These are phyloP conservation scores for Buddleja alternifolia DNA, from an alignment of 257 asterid genomes.

Conservation along the genomic window DNA sequence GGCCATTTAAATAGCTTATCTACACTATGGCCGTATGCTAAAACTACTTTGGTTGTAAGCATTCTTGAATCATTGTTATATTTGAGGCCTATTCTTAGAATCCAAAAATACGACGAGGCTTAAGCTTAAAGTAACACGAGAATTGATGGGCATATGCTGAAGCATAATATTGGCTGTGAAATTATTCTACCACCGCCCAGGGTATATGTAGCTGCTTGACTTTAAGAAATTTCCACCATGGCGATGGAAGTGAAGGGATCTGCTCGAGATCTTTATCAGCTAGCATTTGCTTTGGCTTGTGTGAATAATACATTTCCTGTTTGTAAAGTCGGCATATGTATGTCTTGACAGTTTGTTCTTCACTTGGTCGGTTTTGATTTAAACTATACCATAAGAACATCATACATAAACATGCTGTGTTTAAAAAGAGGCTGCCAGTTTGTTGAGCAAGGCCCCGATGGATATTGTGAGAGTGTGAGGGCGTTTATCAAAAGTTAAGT, in stretches of 20 bases:
- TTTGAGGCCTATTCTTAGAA: too few relatives aligned
- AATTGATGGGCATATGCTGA: too few relatives aligned
- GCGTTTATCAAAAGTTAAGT: not conserved
- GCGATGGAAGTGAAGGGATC: not conserved
- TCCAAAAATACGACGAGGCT: too few relatives aligned
- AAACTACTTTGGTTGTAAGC: not conserved
- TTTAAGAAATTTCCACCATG: not conserved
- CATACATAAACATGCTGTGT: not conserved
- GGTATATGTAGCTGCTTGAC: not conserved
- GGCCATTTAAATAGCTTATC: not conserved
- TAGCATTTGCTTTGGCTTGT: not conserved
- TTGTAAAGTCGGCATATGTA: too few relatives aligned
- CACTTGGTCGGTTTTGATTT: slow-evolving; percentile 8
- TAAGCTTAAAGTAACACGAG: too few relatives aligned
- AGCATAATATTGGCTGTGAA: not conserved
- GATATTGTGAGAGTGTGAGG: not conserved
- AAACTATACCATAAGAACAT: not conserved
- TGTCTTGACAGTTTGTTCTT: not conserved
- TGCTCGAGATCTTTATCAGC: not conserved
- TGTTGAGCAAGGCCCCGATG: not conserved
- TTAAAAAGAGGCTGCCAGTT: not conserved
- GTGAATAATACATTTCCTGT: not conserved
- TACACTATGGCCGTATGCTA: not conserved
- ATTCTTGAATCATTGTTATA: not conserved
- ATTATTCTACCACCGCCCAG: not conserved